phyloP scores from a whole-genome alignment of 2,329 filamentous ascomycete genomes.

The Ceratocystis lukuohia region DNA sequence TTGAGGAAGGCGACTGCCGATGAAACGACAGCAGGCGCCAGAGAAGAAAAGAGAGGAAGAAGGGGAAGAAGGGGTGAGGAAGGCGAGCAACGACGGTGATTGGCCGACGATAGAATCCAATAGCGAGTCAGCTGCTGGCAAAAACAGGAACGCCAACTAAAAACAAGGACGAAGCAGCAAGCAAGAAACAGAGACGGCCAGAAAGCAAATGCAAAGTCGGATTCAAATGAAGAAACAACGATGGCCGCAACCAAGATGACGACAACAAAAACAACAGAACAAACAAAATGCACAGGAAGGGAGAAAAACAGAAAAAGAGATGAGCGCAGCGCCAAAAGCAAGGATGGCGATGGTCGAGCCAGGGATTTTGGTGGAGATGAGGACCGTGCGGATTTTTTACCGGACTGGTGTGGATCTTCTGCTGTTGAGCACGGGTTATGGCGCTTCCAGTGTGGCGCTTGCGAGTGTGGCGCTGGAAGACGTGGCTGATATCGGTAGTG shows the following conservation, averaged over 20 bases:
- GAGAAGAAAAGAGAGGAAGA: constrained; percentile 9
- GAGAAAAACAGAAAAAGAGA: not conserved
- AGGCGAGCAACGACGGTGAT: not conserved
- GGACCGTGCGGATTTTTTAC: constrained; percentile 1
- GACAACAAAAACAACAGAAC: constrained; percentile 17
- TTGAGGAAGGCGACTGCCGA: constrained; percentile 32
- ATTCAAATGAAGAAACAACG: not conserved
- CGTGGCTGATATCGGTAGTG: not conserved
- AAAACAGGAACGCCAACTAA: not conserved
- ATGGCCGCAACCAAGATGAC: constrained; percentile 20
- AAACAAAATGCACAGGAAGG: not conserved
- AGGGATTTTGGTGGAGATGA: constrained; percentile 10
- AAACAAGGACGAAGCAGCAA: not conserved
- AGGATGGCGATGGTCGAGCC: not conserved
- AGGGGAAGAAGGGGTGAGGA: constrained; percentile 18
- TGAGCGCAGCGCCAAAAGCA: constrained; percentile 1
- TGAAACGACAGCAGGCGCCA: constrained; percentile 30
- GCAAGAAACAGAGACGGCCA: not conserved
- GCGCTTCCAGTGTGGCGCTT: not conserved
- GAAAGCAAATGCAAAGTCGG: not conserved
- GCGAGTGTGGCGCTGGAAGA: not conserved
- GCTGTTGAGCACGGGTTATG: not conserved
- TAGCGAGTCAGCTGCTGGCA: not conserved
- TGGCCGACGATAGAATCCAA: constrained; percentile 3
- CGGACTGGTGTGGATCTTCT: not conserved